Evolutionary conservation across 805 yeast genomes (phyloP), one percentile per base, ranked within the genome.

Genomic region (Ogataea chonburiensis): DNA sequence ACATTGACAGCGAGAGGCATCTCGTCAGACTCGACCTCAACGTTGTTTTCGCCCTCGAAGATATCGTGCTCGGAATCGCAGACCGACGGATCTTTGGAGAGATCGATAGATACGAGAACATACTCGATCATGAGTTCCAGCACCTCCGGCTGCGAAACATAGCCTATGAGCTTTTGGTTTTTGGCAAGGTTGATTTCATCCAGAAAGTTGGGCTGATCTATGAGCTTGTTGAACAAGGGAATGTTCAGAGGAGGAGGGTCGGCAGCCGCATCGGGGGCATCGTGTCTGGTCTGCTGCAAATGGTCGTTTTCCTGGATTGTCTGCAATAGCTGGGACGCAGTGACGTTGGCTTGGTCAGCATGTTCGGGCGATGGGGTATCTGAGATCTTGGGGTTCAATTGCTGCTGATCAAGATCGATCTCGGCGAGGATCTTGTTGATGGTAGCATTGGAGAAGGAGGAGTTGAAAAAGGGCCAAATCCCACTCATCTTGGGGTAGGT

Each of bases 381-480:
- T 28, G 20, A 27, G 13, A 11, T 32, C 23, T 18, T 34, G 15
- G 22, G 25, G 11, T 16, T 32, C 21, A 31, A 37, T 33, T 47
- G 52, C 39, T 49, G 64, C 28, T 53, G 58, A 31, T 61, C 66
- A 18, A 55, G 44, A 22, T 63, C 68, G 11, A 63, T 63, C 42
- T 63, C 66, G n/a, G 55, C 55, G 25, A 63, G 46, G 14, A 63
- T 60, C 45, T 52, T 56, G 42, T 62, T 59, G 23, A 63, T 63
- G 14, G 57, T 51, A 15, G 64, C 67, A 49, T 61, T 63, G 17
- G 66, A 60, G 20, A 61, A 58, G 5, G 66, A 56, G 16, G 56
- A 46, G 41, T 63, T 61, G 50, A 62, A 63, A 42, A 63, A 63
- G 6, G 68, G 67, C 68, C 68, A 63, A 35, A 63, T 62, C 33